phyloP scores from a whole-genome alignment of 2,329 filamentous ascomycete genomes.

The Cryphonectria japonica region DNA sequence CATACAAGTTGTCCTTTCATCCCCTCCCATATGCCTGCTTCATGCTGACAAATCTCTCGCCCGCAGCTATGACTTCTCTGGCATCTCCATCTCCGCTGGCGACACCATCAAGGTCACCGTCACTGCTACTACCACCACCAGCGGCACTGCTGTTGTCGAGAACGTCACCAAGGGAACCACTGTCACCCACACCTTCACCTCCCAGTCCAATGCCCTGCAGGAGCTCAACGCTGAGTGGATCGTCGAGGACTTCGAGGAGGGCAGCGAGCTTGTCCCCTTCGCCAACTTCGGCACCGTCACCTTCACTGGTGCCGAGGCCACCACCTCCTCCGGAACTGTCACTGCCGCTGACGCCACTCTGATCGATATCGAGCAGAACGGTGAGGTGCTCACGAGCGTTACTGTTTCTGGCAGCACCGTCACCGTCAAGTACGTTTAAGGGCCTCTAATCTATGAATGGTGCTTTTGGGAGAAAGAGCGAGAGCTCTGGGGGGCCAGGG shows the following conservation, averaged over 20 bases:
- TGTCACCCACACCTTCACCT: conserved; percentile 55
- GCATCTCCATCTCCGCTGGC: conserved; percentile 32
- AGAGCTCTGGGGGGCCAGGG: background rate
- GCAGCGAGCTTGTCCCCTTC: conserved; percentile 45
- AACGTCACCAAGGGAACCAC: conserved; percentile 54
- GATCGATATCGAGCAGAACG: conserved; percentile 67
- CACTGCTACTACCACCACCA: conserved; percentile 44
- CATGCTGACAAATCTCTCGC: background rate
- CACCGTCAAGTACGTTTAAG: conserved; percentile 48
- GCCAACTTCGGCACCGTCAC: conserved; percentile 52
- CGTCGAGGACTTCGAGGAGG: conserved; percentile 57
- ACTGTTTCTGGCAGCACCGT: conserved; percentile 31
- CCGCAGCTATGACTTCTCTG: conserved; percentile 31
- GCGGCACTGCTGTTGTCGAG: conserved; percentile 49
- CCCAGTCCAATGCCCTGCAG: conserved; percentile 49
- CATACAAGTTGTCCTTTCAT: background rate
- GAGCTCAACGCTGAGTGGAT: conserved; percentile 67
- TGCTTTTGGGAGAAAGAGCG: background rate
- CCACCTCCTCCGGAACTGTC: conserved; percentile 36
- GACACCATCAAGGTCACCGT: conserved; percentile 37
- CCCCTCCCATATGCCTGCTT: background rate
- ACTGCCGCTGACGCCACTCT: conserved; percentile 58
- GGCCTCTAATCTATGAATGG: background rate
- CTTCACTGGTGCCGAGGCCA: conserved; percentile 47
- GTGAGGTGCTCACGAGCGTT: conserved; percentile 55